Base-by-base conservation (phyloP, 257 asterid species). In the Handroanthus guayacan region DNA sequence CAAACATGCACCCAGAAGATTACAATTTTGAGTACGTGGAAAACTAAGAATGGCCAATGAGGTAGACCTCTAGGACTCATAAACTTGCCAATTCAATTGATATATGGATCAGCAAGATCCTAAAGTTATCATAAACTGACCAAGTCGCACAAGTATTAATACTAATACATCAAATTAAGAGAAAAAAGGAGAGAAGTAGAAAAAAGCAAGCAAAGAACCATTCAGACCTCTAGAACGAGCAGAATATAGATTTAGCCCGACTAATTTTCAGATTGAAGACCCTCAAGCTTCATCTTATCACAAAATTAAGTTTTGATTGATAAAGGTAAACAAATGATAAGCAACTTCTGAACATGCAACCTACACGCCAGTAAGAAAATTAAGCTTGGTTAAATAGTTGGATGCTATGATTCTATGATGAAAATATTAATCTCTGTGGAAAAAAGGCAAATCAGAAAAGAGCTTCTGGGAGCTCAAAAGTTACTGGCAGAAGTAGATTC, bases 401-500 rank as follows among this genome's bases (percentile, higher is more conserved):
- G 16, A 51, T 63, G 62, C 47, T 63, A 6, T 62, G 47, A 55
- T 54, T 44, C 18, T 16, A 45, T 44, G 12, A 45, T 62, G 60
- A 43, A 71, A 61, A 11, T 17, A 69, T 11, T 12, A 17, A 50
- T 63, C 64, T 17, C 38, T 60, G n/a, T 34, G 17, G 36, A 34
- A 54, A 31, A 57, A 41, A 14, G 45, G n/a, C 3, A 18, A 69
- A 79, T 39, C 37, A 69, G 61, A 61, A 16, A 9, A 73, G 76
- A 25, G 51, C 67, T 48, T 62, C 25, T 13, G 43, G 25, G 36
- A 61, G 65, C 67, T 56, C 12, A 37, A 38, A 51, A 1, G 36
- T 16, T n/a, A 44, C 38, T 62, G 39, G 62, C 47, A 62, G 31
- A 78, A 73, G 51, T 51, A 68, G 16, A 47, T 69, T 68, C 69